A percentile compares a stretch with the other conserved stretches of the same genome.
phyloP scores from a whole-genome alignment of 495 filamentous ascomycete species.

The Hypoxylon trugodes region DNA sequence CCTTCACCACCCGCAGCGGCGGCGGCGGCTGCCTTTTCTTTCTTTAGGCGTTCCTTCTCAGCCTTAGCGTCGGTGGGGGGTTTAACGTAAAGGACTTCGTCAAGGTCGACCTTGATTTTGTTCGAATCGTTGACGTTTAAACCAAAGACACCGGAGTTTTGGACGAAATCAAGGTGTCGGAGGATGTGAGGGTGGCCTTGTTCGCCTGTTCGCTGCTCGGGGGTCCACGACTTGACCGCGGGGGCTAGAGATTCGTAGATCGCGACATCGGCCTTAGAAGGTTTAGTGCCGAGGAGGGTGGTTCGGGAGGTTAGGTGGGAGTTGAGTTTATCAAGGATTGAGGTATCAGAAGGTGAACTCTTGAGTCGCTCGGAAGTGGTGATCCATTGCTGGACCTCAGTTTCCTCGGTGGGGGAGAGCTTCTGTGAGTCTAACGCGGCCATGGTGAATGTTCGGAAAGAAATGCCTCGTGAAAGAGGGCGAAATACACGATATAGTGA shows the following conservation, averaged over 20 bases:
- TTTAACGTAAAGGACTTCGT: slow-evolving; percentile 82
- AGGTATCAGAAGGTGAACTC: slow-evolving; percentile 59
- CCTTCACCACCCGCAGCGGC: slow-evolving; percentile 51
- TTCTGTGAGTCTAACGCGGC: slow-evolving; percentile 71
- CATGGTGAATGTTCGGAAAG: slow-evolving; percentile 52
- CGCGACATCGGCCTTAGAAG: slow-evolving; percentile 87
- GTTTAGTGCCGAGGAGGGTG: slow-evolving; percentile 88
- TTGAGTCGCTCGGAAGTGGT: slow-evolving; percentile 75
- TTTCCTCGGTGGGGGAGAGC: slow-evolving; percentile 79
- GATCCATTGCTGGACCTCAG: slow-evolving; percentile 89
- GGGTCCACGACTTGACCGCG: slow-evolving; percentile 77
- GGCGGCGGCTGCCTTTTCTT: slow-evolving; percentile 77
- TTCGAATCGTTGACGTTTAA: slow-evolving; percentile 75
- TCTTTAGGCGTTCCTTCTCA: slow-evolving; percentile 89
- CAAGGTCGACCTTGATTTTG: slow-evolving; percentile 80
- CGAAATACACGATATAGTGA: slow-evolving; percentile 53
- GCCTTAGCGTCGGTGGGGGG: slow-evolving; percentile 84
- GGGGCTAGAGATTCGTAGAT: slow-evolving; percentile 84
- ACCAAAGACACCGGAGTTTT: slow-evolving; percentile 82
- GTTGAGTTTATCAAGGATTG: slow-evolving; percentile 80
- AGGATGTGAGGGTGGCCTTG: slow-evolving; percentile 91
- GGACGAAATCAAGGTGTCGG: slow-evolving; percentile 91
- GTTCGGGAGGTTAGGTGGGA: slow-evolving; percentile 86
- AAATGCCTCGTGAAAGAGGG: slow-evolving; percentile 56
- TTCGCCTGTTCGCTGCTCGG: slow-evolving; percentile 90